Conservation (phyloP, 2,329 filamentous ascomycete species). For the Exophiala alcalophila region DNA sequence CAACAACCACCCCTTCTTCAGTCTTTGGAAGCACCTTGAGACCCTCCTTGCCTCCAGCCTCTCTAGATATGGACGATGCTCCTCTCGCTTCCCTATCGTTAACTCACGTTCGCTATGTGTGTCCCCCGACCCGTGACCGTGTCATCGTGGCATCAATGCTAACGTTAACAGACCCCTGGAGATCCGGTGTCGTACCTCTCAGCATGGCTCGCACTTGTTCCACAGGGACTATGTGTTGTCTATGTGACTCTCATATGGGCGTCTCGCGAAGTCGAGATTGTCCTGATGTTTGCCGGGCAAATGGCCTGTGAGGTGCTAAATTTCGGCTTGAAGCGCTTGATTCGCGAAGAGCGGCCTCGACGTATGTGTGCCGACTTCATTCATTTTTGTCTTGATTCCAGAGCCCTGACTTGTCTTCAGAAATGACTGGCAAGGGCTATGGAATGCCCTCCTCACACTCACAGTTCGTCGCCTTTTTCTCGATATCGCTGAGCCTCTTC, state of each 20-base stretch:
- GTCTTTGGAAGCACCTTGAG: too few relatives aligned
- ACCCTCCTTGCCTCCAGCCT: neutral
- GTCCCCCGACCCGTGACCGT: conserved; percentile 31
- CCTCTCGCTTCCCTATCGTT: conserved; percentile 85
- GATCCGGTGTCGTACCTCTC: conserved; percentile 83
- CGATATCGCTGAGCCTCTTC: conserved; percentile 78
- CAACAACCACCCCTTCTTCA: too few relatives aligned
- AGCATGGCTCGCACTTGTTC: conserved; percentile 90
- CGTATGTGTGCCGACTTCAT: conserved; percentile 52
- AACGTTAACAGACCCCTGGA: conserved; percentile 65
- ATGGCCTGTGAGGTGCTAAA: conserved; percentile 89
- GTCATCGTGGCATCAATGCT: neutral
- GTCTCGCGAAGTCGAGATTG: conserved; percentile 83
- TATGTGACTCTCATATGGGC: conserved; percentile 90
- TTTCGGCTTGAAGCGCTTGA: conserved; percentile 80
- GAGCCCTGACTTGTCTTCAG: too few relatives aligned
- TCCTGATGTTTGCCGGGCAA: conserved; percentile 88
- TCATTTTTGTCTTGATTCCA: conserved; percentile 3
- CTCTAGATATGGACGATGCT: conserved; percentile 33
- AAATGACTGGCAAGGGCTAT: conserved; percentile 84
- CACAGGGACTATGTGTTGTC: conserved; percentile 83
- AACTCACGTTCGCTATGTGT: conserved; percentile 93
- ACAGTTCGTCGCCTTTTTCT: conserved; percentile 92
- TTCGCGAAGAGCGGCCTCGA: conserved; percentile 85
- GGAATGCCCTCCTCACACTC: conserved; percentile 96